Conservation (phyloP, 257 asterid genomes). For the Ajuga chamaepitys region DNA sequence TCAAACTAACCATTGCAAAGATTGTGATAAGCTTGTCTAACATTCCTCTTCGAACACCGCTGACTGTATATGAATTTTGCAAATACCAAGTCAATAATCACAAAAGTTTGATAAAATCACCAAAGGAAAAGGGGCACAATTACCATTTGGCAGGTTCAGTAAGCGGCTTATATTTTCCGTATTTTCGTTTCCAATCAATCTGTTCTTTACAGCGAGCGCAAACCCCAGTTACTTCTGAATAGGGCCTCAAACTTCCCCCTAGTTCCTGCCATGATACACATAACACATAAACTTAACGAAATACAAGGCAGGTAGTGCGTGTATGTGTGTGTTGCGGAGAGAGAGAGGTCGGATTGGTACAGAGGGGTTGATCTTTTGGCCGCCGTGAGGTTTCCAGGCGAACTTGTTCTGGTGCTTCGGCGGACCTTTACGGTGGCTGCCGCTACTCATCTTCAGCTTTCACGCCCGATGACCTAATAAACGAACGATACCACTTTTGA, state of each 20-base stretch:
- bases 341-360: conserved; percentile 24
- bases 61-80: conserved; percentile 40
- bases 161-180: conserved; percentile 84
- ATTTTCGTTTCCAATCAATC: conserved; percentile 90
- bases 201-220: conserved; percentile 80
- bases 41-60: conserved; percentile 85
- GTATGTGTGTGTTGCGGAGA: not conserved
- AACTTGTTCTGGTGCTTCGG: conserved; percentile 78
- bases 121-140: not conserved
- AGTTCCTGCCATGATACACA: conserved; percentile 46
- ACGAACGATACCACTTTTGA: not conserved
- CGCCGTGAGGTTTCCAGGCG: conserved; percentile 82
- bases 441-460: conserved; percentile 39
- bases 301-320: not conserved
- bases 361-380: conserved; percentile 67
- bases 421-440: conserved; percentile 48
- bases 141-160: conserved; percentile 89
- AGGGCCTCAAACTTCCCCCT: conserved; percentile 74
- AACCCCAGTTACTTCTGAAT: conserved; percentile 82
- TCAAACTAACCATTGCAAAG: conserved; percentile 64
- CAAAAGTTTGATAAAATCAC: not conserved
- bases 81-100: not conserved
- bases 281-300: not conserved
- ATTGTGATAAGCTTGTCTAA: conserved; percentile 92
- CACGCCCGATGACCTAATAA: not conserved